Evolutionary conservation across 2,329 filamentous ascomycete genomes (phyloP), one percentile per base, ranked within the genome.

Genomic region (Penicillium olsonii): DNA sequence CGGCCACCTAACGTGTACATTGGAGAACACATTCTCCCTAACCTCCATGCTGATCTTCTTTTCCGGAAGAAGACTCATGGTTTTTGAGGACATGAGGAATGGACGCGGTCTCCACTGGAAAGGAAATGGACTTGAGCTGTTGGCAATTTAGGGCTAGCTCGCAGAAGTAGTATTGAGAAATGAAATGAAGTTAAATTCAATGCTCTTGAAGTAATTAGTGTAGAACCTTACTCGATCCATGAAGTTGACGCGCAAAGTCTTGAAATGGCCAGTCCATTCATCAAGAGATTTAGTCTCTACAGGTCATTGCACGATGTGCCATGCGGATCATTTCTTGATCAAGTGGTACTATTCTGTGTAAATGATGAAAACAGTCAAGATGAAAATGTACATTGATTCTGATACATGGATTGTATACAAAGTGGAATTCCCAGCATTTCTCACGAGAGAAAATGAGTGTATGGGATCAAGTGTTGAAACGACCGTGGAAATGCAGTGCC

Each of bases 21-120:
- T 50, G 66, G 65, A 12, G 65, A 68, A 48, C 61, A 66, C 40
- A 63, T 66, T 18, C 51, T 68, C 33, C 62, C 65, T 1, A 62
- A 56, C 37, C 53, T 61, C 12, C 37, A 27, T 14, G 48, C 57
- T 4, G 45, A 38, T 18, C 52, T 68, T 26, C 24, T 66, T 15
- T 54, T 67, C 29, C 57, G 54, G 48, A 61, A 62, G 43, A 56
- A 54, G 12, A 17, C 42, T 2, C 26, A 52, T 34, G 51, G n/a
- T 10, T 17, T 51, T 27, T 52, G 40, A 51, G 19, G 31, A 7
- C 17, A 15, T 4, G 6, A 9, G 19, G 8, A 12, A 15, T 18
- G 33, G 18, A 18, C 8, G 33, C 33, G 33, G 9, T 14, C 12
- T 31, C 5, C 12, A 14, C n/a, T 31, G 29, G 29, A n/a, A n/a